These are phyloP conservation scores for Dipodascopsis tothii DNA, from an alignment of 805 yeast species.

Conservation along the genomic window DNA sequence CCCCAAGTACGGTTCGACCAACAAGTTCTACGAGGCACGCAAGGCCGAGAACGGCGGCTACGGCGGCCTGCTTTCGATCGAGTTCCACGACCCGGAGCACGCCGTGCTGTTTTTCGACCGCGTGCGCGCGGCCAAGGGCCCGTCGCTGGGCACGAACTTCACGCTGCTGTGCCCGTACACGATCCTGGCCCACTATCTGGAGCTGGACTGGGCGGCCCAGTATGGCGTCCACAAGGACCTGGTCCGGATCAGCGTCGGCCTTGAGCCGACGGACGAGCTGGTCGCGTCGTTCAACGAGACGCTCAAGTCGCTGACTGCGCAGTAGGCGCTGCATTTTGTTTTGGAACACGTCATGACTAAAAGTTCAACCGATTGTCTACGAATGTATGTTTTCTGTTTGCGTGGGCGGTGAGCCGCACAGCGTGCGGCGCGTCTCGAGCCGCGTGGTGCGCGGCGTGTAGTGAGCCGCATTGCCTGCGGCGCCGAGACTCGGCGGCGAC, in stretches of 20 bases:
- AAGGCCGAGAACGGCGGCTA: conserved; percentile 66
- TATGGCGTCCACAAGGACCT: conserved; percentile 72
- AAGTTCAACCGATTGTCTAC: too few relatives aligned
- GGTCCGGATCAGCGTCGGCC: conserved; percentile 71
- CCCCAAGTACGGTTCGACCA: conserved; percentile 53
- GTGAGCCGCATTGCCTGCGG: too few relatives aligned
- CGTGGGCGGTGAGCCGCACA: too few relatives aligned
- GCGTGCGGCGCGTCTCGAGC: too few relatives aligned
- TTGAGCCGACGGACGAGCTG: conserved; percentile 59
- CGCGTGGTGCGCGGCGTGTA: too few relatives aligned
- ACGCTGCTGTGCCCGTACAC: conserved; percentile 82
- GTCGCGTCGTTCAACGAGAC: conserved; percentile 42
- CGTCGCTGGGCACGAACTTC: conserved; percentile 78
- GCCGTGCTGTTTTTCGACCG: conserved; percentile 64
- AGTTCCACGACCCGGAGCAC: conserved; percentile 51
- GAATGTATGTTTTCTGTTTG: too few relatives aligned
- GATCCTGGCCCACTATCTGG: conserved; percentile 69
- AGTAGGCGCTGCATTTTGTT: too few relatives aligned
- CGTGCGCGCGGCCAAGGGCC: conserved; percentile 65
- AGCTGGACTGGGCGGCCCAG: conserved; percentile 63
- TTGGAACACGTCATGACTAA: too few relatives aligned
- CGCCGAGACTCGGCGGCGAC: too few relatives aligned
- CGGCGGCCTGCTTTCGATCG: conserved; percentile 70
- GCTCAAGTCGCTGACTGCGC: conserved; percentile 26
- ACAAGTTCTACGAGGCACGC: conserved; percentile 58